phyloP scores from a whole-genome alignment of 139 green algal genomes.

The Parachlorella kessleri region DNA sequence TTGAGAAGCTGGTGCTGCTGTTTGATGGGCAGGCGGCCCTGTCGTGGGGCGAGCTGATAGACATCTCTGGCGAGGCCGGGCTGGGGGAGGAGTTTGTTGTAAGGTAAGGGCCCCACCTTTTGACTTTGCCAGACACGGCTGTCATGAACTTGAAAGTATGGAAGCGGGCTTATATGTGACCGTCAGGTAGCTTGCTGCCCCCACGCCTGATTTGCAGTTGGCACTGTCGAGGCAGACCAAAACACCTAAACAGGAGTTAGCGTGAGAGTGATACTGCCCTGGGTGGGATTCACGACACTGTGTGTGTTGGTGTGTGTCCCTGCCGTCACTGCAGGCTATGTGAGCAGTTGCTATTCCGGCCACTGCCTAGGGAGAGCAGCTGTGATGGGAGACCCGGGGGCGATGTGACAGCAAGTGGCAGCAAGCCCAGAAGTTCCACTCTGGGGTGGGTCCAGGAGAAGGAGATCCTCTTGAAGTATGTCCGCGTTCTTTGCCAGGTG shows the following conservation, averaged over 20 bases:
- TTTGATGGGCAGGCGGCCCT: constrained; percentile 43
- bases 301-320: not conserved
- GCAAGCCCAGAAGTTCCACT: not conserved
- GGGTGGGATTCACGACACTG: not conserved
- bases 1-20: constrained; percentile 43
- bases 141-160: not conserved
- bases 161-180: not conserved
- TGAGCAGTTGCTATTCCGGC: constrained; percentile 44
- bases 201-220: not conserved
- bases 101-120: not conserved
- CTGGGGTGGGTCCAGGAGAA: constrained; percentile 11
- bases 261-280: too few species aligned
- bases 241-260: too few species aligned
- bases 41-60: constrained; percentile 36
- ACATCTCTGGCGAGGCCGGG: constrained; percentile 35
- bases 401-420: not conserved
- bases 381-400: too few species aligned
- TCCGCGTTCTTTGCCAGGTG: constrained; percentile 22
- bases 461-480: constrained; percentile 37
- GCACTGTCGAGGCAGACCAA: too few species aligned
- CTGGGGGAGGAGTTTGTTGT: constrained; percentile 28
- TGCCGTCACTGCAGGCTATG: constrained; percentile 29
- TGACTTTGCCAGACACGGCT: too few species aligned
- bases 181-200: not conserved
- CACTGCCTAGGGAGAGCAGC: not conserved